Percentiles rank a stretch among this genome's conserved stretches.
phyloP scores from a whole-genome alignment of 768 basidiomycete genomes.

The Suillus subluteus region DNA sequence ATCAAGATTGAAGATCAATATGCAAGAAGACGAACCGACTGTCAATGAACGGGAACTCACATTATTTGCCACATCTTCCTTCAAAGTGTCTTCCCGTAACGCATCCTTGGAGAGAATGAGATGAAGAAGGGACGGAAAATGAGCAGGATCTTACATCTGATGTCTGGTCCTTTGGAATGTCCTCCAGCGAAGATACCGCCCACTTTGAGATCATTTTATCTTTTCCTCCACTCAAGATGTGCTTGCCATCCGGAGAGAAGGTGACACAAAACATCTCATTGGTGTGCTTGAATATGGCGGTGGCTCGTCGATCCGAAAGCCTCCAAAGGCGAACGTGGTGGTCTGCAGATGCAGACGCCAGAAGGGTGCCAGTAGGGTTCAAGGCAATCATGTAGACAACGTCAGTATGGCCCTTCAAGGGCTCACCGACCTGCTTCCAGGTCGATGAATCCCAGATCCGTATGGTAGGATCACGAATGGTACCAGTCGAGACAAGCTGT shows the following conservation, averaged over 20 bases:
- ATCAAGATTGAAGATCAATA: not conserved
- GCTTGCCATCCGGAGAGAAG: not conserved
- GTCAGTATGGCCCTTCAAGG: not conserved
- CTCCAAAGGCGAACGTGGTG: not conserved
- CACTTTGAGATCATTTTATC: not conserved
- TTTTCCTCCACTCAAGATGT: not conserved
- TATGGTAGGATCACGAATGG: not conserved
- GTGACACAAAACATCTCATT: not conserved
- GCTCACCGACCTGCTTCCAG: not conserved
- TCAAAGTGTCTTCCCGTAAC: not conserved
- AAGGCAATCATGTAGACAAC: not conserved
- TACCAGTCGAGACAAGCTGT: not conserved
- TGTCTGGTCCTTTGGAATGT: not conserved
- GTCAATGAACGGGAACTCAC: not conserved
- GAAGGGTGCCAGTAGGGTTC: not conserved
- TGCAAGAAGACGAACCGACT: too few relatives aligned
- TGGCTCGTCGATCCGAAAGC: not conserved
- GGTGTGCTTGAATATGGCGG: not conserved
- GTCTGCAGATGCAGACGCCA: not conserved
- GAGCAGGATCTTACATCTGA: not conserved
- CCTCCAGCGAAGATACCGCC: not conserved
- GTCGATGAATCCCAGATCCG: not conserved
- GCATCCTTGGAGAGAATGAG: not conserved
- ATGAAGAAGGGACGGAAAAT: not conserved
- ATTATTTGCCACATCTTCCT: not conserved